Conservation (phyloP, 192 early-diverging fungal species). For the Radiomyces spectabilis region DNA sequence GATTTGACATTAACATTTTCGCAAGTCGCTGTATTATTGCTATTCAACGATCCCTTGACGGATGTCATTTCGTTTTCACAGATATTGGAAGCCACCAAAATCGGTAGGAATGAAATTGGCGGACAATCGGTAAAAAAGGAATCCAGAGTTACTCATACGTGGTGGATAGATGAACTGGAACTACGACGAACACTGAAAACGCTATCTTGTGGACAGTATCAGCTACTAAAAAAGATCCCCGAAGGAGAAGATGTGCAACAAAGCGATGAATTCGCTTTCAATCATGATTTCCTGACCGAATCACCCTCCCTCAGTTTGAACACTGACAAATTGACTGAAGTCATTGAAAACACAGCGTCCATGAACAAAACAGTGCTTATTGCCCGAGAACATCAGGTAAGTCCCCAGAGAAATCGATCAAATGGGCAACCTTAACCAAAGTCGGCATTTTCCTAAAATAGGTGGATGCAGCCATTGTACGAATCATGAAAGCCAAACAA, state of each 20-base stretch:
- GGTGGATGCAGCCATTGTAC: constrained; percentile 7
- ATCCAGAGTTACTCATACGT: constrained; percentile 29
- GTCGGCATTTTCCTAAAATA: background rate
- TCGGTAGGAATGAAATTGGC: constrained; percentile 70
- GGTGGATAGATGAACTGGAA: constrained; percentile 53
- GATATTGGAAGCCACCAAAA: constrained; percentile 63
- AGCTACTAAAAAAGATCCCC: constrained; percentile 70
- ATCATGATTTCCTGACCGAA: constrained; percentile 56
- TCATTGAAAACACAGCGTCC: constrained; percentile 55
- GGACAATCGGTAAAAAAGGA: constrained; percentile 47
- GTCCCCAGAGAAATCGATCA: background rate
- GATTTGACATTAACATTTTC: constrained; percentile 43
- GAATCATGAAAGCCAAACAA: background rate
- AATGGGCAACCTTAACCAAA: background rate
- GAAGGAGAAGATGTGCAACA: constrained; percentile 46
- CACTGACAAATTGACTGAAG: constrained; percentile 59
- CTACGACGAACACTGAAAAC: constrained; percentile 81
- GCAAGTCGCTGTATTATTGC: constrained; percentile 61
- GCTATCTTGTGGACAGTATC: constrained; percentile 78
- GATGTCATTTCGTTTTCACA: constrained; percentile 56
- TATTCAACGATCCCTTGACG: constrained; percentile 49
- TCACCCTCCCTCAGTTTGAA: constrained; percentile 66
- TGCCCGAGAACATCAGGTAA: constrained; percentile 60
- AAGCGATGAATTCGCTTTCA: constrained; percentile 45
- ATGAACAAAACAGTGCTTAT: constrained; percentile 75